Evolutionary conservation across 2,329 filamentous ascomycete species (phyloP), one percentile per base, ranked within the genome.

Genomic region (Diaporthe sp.): DNA sequence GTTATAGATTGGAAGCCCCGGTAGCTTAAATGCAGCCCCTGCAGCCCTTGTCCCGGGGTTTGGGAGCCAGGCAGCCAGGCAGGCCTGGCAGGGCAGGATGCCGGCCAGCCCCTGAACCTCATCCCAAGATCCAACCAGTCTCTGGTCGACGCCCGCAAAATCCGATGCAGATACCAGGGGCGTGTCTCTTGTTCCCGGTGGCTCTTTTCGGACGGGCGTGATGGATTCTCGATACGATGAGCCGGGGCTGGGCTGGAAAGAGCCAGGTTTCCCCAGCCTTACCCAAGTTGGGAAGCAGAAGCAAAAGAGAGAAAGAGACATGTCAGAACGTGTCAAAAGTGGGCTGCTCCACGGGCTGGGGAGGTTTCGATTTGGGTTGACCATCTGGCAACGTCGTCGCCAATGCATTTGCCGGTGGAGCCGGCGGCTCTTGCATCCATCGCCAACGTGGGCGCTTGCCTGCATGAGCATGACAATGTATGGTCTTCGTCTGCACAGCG

Each of bases 81-180:
- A 42, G 12, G 9, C 32, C 39, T 42, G 39, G 39, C 32, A 35
- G n/a, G n/a, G n/a, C 27, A 71, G 44, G 44, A 53, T 27, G 15
- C 63, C 39, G 32, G 63, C 63, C 22, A 63, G 42, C 70, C 56
- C 44, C 70, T 71, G 70, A 53, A 44, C 47, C 35, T 55, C 42
- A 17, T 71, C 32, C 59, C 44, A 42, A 55, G n/a, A 44, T 55
- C 30, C 27, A 32, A 30, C 19, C n/a, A 22, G 44, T 63, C n/a
- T 17, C n/a, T 44, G 70, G 44, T 53, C 42, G 47, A 71, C 56
- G 56, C 70, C 70, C 39, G 39, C 70, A 25, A 9, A 27, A 53
- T 47, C 63, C 63, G 19, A 71, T 71, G 70, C 70, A 63, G 47
- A 63, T 22, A n/a, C 44, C n/a, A 53, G 56, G 70, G 70, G 56